Percentiles rank a stretch among this genome's conserved stretches.
These are phyloP conservation scores for Termitomyces sp. DNA, from an alignment of 768 basidiomycete species.

Conservation along the genomic window DNA sequence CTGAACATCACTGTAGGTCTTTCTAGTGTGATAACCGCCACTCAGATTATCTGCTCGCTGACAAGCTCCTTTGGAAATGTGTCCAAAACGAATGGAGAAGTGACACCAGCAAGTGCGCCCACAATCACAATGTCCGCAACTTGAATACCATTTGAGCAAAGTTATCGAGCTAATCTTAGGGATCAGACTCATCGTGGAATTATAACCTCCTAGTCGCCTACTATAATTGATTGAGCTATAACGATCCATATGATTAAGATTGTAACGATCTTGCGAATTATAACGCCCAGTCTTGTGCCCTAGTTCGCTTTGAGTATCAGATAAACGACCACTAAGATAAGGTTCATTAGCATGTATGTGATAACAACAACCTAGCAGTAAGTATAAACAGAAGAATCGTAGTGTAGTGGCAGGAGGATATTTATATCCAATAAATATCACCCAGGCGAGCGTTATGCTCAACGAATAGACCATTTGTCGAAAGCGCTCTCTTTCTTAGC, in stretches of 20 bases:
- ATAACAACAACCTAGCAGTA: not conserved
- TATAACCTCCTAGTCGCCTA: not conserved
- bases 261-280: slow-evolving; percentile 3
- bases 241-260: not conserved
- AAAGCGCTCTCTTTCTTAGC: slow-evolving; percentile 37
- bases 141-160: not conserved
- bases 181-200: not conserved
- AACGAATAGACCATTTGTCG: slow-evolving; percentile 42
- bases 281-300: not conserved
- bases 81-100: slow-evolving; percentile 35
- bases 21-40: slow-evolving; percentile 41
- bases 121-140: slow-evolving; percentile 17
- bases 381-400: not conserved
- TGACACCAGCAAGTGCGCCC: slow-evolving; percentile 12
- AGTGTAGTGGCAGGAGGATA: not conserved
- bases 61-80: slow-evolving; percentile 49
- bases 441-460: slow-evolving; percentile 3
- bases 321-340: not conserved
- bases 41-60: slow-evolving; percentile 47
- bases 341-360: not conserved
- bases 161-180: not conserved
- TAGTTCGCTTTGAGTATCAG: not conserved
- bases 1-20: slow-evolving; percentile 35
- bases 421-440: not conserved
- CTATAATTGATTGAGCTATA: not conserved